phyloP scores from a whole-genome alignment of 2,329 filamentous ascomycete genomes.

The Talaromyces sp. region DNA sequence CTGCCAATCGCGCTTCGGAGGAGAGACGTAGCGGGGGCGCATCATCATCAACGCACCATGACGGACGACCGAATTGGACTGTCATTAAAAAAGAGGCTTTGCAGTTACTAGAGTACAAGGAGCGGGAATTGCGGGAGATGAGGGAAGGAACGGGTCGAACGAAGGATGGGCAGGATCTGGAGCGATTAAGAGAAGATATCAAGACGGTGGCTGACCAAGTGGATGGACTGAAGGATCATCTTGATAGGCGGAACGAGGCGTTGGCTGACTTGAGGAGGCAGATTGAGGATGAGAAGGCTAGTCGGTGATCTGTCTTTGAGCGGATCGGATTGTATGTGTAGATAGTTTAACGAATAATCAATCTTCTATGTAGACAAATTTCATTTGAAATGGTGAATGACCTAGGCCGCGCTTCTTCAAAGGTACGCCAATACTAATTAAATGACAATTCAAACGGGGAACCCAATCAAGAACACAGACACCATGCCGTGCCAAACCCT shows the following conservation, averaged over 20 bases:
- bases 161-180: conserved; percentile 67
- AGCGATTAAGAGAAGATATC: conserved; percentile 79
- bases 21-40: conserved; percentile 46
- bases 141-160: conserved; percentile 55
- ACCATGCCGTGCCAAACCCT: not conserved
- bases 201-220: conserved; percentile 90
- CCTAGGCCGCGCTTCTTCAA: not conserved
- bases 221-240: conserved; percentile 79
- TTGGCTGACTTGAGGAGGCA: conserved; percentile 73
- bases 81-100: conserved; percentile 92
- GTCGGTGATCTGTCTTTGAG: conserved; percentile 34
- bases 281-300: conserved; percentile 79
- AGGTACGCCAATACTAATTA: not conserved
- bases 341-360: conserved; percentile 17
- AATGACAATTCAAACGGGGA: not conserved
- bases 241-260: conserved; percentile 69
- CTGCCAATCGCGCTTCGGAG: conserved; percentile 71
- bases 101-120: conserved; percentile 91
- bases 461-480: not conserved
- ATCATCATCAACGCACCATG: conserved; percentile 44
- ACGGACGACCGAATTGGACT: conserved; percentile 76
- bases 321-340: conserved; percentile 14
- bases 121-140: conserved; percentile 69
- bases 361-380: not conserved
- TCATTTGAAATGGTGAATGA: too few species aligned